These are phyloP conservation scores for Trichoderma sp. DNA, from an alignment of 2,329 filamentous ascomycete species.

Conservation along the genomic window DNA sequence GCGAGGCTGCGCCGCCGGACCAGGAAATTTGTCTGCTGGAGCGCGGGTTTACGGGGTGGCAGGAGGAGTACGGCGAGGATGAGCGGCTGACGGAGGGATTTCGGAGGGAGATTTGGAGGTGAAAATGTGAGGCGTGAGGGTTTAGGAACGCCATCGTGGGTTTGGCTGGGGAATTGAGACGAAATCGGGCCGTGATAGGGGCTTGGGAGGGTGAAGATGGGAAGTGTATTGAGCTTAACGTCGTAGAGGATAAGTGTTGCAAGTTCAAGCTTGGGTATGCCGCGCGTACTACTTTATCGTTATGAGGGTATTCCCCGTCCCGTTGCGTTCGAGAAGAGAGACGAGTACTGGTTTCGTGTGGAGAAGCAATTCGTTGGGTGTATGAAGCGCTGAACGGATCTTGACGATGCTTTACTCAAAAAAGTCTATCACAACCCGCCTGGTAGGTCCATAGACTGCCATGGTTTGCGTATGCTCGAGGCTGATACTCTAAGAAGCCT, in stretches of 20 bases:
- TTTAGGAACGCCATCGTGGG: not conserved
- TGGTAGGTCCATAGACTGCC: too few relatives aligned
- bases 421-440: not conserved
- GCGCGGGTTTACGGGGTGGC: conserved; percentile 83
- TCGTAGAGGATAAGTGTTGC: not conserved
- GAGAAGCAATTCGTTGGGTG: too few relatives aligned
- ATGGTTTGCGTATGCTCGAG: too few relatives aligned
- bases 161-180: not conserved
- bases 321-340: not conserved
- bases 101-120: conserved; percentile 78
- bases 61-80: conserved; percentile 77
- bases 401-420: not conserved
- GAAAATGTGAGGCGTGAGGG: not conserved
- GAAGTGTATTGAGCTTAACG: not conserved
- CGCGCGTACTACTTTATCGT: not conserved
- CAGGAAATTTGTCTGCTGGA: conserved; percentile 83
- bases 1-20: conserved; percentile 31
- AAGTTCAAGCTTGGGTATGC: not conserved
- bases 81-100: conserved; percentile 79
- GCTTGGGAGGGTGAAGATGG: not conserved
- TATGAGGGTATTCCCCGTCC: not conserved
- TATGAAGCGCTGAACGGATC: too few relatives aligned
- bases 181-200: not conserved
- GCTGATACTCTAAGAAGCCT: too few relatives aligned
- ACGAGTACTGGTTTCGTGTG: too few relatives aligned